Base-by-base conservation (phyloP, 2,329 filamentous ascomycete species). In the Pyrenophora graminea region DNA sequence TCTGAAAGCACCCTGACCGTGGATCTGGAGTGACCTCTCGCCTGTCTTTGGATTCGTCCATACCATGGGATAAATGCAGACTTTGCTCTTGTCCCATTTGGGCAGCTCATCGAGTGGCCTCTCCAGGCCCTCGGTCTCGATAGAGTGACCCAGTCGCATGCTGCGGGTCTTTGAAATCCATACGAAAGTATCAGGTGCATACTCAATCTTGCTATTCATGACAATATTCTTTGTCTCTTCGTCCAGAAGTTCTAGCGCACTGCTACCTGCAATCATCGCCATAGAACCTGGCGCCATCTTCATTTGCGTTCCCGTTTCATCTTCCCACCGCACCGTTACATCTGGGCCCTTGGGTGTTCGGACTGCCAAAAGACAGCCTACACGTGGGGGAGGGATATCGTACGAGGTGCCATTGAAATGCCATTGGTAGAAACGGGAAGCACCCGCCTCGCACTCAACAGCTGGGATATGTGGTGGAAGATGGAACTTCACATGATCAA, bases 181-280 rank as follows among this genome's bases (percentile, higher is more conserved):
- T 59, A 69, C 61, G 56, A 79, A 79, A 10, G 77, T 75, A 49
- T 74, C 71, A 9, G 75, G 76, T 3, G 75, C 75, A 50, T 79
- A 78, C 62, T 79, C 76, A 21, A 77, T 75, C 71, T 71, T 77
- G 49, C 43, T 45, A 25, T 45, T 38, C 18, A 45, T 15, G 7
- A 38, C 33, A 9, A 33, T 33, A 9, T 33, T 42, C 0, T 27
- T 18, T 8, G 40, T 42, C 7, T 23, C 18, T 4, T 33, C 40
- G 10, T 33, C 40, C 1, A 42, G 27, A 0, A 42, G 1, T 1
- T 18, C 40, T 21, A 42, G 30, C 9, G 40, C 40, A 21, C 40
- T 18, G 2, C 30, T 42, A 2, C 40, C 40, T 12, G 40, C 40
- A 9, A 42, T 12, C 40, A 42, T 42, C 7, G 40, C 40, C 2